Evolutionary conservation across 805 yeast genomes (phyloP), one percentile per base, ranked within the genome.

Genomic region (Komagataella pastoris): DNA sequence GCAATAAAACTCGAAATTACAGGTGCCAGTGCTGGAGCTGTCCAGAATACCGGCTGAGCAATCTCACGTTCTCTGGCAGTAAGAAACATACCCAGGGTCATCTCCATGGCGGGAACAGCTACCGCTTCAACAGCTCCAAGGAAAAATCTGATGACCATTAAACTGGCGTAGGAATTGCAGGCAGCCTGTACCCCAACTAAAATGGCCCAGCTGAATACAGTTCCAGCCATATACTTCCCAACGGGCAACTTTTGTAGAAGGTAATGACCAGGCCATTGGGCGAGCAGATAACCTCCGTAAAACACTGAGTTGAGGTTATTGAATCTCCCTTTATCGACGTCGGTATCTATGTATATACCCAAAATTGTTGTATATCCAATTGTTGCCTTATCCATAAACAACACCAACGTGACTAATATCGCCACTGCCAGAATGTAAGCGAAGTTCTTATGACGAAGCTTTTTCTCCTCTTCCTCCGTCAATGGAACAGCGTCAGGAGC

Each of bases 231-330:
- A 8, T 65, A 59, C 52, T 71, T 71, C 6, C 66, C 66, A 47
- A 72, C 63, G 1, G 85, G 83, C 45, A 69, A 68, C 47, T 66
- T 71, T 56, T 81, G 85, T 47, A 81, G 68, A 50, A 63, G 61
- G 24, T 60, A 57, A 12, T 66, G 61, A 2, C 76, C 70, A 6
- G 80, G 80, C 49, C 66, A 68, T 50, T 71, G 74, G 53, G 73
- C 75, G 6, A 65, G 65, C 54, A 78, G 58, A 58, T 76, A 77
- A 1, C 77, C 78, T 47, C 72, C 63, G 56, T 75, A 75, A 54
- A 75, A 75, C 3, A 70, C 60, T 7, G 73, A 61, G 54, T 76
- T 75, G 17, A 75, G 65, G 52, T 75, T 73, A 55, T 74, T 73
- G 59, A 74, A 77, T 49, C 66, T 66, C 50, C 67, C 57, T 55